These are phyloP conservation scores for Mycena rosella DNA, from an alignment of 768 basidiomycete species.

Conservation along the genomic window DNA sequence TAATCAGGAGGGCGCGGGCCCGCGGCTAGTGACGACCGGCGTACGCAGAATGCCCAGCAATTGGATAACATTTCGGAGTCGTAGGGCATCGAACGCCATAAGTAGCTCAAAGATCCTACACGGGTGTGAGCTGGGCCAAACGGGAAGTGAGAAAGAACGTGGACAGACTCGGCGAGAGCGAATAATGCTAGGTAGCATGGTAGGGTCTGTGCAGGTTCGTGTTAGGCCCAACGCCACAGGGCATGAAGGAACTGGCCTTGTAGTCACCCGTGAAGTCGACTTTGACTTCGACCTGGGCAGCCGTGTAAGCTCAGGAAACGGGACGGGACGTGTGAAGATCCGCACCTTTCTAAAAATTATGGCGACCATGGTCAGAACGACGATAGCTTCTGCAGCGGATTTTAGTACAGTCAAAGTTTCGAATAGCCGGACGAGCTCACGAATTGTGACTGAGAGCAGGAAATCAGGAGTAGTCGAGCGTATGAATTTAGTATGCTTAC, in stretches of 20 bases:
- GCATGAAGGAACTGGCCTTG: slow-evolving; percentile 57
- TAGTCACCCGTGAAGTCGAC: slow-evolving; percentile 62
- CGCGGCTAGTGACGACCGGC: slow-evolving; percentile 32
- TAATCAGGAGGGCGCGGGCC: background rate
- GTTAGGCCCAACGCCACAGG: slow-evolving; percentile 13
- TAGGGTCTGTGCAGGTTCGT: slow-evolving; percentile 65
- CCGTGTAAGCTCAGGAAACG: background rate
- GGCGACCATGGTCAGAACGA: slow-evolving; percentile 81
- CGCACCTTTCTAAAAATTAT: slow-evolving; percentile 76
- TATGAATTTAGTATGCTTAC: slow-evolving; percentile 55
- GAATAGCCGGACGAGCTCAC: slow-evolving; percentile 60
- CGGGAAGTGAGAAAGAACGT: background rate
- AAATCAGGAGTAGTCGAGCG: slow-evolving; percentile 14
- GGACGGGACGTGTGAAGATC: slow-evolving; percentile 5
- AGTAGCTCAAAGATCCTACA: slow-evolving; percentile 81
- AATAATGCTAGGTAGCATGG: slow-evolving; percentile 90
- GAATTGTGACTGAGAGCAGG: slow-evolving; percentile 61
- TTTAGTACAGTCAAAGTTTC: slow-evolving; percentile 4
- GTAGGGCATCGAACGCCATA: slow-evolving; percentile 88
- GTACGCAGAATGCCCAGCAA: slow-evolving; percentile 78
- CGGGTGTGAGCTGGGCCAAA: slow-evolving; percentile 9
- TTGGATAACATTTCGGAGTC: slow-evolving; percentile 83
- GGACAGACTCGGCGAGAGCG: slow-evolving; percentile 80
- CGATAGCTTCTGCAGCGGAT: slow-evolving; percentile 70
- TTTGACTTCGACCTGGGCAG: slow-evolving; percentile 62